These are phyloP conservation scores for Cutaneotrichosporon dermatis DNA, from an alignment of 1,284 basidiomycete genomes.

Conservation along the genomic window DNA sequence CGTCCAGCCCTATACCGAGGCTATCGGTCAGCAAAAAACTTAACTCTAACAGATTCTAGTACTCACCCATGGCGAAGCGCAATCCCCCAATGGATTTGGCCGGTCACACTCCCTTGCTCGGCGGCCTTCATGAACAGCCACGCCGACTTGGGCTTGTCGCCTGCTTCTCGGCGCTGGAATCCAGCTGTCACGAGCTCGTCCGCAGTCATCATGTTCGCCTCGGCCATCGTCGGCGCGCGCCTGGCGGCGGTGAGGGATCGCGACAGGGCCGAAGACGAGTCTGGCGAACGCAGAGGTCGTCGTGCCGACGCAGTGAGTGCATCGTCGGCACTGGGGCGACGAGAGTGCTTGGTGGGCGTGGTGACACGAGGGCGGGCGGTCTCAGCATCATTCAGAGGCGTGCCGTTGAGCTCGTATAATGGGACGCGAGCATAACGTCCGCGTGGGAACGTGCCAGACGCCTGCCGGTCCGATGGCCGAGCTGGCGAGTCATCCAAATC, in stretches of 20 bases:
- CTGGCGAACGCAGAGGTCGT: too few species aligned
- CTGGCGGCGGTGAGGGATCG: background rate
- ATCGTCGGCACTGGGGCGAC: background rate
- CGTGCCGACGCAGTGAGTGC: background rate
- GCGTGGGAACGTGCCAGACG: constrained; percentile 12
- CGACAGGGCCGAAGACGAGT: background rate
- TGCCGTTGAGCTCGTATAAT: constrained; percentile 3
- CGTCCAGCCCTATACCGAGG: constrained; percentile 40
- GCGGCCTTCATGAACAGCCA: constrained; percentile 47
- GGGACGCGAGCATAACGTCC: constrained; percentile 32
- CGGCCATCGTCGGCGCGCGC: background rate
- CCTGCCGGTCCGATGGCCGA: background rate
- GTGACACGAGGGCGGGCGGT: background rate
- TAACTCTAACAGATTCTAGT: background rate
- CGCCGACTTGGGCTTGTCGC: constrained; percentile 41
- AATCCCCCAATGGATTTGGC: constrained; percentile 45
- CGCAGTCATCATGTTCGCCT: constrained; percentile 5
- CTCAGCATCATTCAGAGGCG: background rate
- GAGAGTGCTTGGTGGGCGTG: background rate
- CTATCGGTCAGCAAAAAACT: constrained; percentile 1
- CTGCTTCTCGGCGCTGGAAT: constrained; percentile 35
- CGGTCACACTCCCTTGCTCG: constrained; percentile 41
- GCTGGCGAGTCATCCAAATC: constrained; percentile 27
- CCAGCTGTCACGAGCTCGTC: constrained; percentile 30
- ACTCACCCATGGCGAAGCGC: constrained; percentile 40